Base-by-base conservation (phyloP, 2,329 filamentous ascomycete genomes). In the Phoma sp. region DNA sequence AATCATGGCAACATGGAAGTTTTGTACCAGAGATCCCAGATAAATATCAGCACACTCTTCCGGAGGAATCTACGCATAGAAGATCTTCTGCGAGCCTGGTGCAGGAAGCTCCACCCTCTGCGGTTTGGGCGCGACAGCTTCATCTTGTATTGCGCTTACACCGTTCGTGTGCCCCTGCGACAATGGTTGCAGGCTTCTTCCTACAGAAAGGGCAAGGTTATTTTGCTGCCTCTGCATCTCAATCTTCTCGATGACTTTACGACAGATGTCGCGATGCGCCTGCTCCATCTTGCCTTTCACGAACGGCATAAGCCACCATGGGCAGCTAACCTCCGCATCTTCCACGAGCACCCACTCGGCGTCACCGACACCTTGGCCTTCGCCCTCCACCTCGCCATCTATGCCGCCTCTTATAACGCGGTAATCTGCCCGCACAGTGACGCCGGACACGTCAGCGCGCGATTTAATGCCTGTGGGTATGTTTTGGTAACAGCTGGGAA, bases 301-400 rank as follows among this genome's bases (percentile, higher is more conserved):
- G 46, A 74, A 70, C 1, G 70, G 71, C 71, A 74, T 74, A 29
- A 74, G 59, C 57, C 60, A 73, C 68, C 69, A 70, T 9, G 61
- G 58, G 47, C 70, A 73, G 46, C 53, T 61, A 25, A 73, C 68
- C 41, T 71, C 67, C 6, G 72, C 70, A 35, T 74, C 70, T 36
- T 74, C 71, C 6, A 72, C 70, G 2, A 74, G 58, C 43, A 72
- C 65, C 64, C 67, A 73, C 29, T 65, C 61, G 7, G 68, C 70
- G 33, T 70, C 62, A 3, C 69, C 71, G 3, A 72, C 47, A 11
- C 70, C 70, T 55, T 62, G 63, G 9, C 69, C 68, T 41, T 73
- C 70, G 7, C 69, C 70, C 13, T 69, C 69, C 0, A 72, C 61
- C 49, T 69, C 69, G 3, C 61, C 63, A 7, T 56, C 66, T 10